phyloP scores from a whole-genome alignment of 805 yeast genomes.

The Jamesozyma gamospora region DNA sequence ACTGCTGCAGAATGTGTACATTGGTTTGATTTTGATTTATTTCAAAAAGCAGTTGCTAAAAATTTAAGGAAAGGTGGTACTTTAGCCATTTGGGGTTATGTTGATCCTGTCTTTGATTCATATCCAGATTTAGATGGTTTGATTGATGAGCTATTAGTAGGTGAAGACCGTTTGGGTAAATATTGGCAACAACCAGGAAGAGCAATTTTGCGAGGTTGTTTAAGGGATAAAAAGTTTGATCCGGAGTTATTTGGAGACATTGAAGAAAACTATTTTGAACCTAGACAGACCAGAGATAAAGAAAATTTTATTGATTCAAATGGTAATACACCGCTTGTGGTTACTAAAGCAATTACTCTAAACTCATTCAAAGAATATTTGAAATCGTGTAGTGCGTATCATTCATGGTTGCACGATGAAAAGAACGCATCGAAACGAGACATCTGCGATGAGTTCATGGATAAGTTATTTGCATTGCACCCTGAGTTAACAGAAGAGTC shows the following conservation, averaged over 20 bases:
- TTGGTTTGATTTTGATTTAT: constrained; percentile 58
- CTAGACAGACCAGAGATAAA: constrained; percentile 8
- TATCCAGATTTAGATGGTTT: constrained; percentile 46
- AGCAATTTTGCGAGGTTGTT: constrained; percentile 36
- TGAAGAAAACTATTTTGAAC: constrained; percentile 22
- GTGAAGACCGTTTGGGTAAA: constrained; percentile 40
- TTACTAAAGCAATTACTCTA: constrained; percentile 35
- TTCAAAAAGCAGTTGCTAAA: constrained; percentile 40
- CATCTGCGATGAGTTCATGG: constrained; percentile 41
- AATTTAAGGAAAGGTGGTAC: constrained; percentile 54
- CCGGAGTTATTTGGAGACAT: constrained; percentile 33
- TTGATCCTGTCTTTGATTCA: constrained; percentile 53
- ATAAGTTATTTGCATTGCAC: constrained; percentile 29
- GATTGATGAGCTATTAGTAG: constrained; percentile 42
- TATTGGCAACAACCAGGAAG: constrained; percentile 89
- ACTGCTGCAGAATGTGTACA: constrained; percentile 83
- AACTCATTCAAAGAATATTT: constrained; percentile 42
- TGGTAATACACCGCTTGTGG: constrained; percentile 17
- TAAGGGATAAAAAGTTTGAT: constrained; percentile 17
- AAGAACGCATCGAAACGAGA: constrained; percentile 30
- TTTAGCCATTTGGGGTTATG: constrained; percentile 69
- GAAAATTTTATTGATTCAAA: neutral
- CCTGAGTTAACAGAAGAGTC: constrained; percentile 11
- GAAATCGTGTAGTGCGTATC: constrained; percentile 64
- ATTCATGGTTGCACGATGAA: constrained; percentile 37